A percentile compares a stretch with the other conserved stretches of the same genome.
These are phyloP conservation scores for Mycena epipterygia DNA, from an alignment of 768 basidiomycete species.

Conservation along the genomic window DNA sequence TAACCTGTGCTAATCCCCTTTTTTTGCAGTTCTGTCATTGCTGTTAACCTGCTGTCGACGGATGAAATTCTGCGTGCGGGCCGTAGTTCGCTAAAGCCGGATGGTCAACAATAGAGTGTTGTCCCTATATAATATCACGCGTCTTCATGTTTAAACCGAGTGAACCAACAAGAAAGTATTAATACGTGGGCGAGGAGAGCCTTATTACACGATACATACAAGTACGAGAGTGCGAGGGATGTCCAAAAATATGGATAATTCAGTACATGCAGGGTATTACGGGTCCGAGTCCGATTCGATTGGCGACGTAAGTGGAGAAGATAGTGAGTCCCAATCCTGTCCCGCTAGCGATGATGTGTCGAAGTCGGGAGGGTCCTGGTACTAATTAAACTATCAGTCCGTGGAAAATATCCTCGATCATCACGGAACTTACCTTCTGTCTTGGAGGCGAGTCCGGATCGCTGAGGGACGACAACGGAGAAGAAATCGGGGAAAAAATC, in stretches of 20 bases:
- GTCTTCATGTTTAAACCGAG: conserved; percentile 4
- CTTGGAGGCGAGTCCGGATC: conserved; percentile 19
- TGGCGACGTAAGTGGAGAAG: conserved; percentile 54
- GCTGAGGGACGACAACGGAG: conserved; percentile 34
- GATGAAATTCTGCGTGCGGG: conserved; percentile 96
- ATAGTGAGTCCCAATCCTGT: conserved; percentile 67
- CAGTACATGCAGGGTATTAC: conserved; percentile 22
- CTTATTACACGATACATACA: conserved; percentile 37
- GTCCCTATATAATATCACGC: conserved; percentile 2
- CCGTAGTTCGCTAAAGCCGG: conserved; percentile 88
- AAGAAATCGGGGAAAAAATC: conserved; percentile 9
- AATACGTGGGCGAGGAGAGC: conserved; percentile 2
- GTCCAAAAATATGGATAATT: conserved; percentile 30
- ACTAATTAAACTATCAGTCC: conserved; percentile 6
- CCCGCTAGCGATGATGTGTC: conserved; percentile 66
- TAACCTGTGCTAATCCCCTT: conserved; percentile 37
- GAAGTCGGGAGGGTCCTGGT: conserved; percentile 39
- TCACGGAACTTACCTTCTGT: conserved; percentile 13
- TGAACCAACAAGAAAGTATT: conserved; percentile 24
- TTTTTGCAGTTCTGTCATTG: conserved; percentile 84
- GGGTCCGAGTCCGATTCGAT: conserved; percentile 32
- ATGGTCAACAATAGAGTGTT: conserved; percentile 64
- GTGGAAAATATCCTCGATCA: not conserved
- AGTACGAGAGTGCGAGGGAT: conserved; percentile 1
- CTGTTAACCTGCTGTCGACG: conserved; percentile 93